Evolutionary conservation across 1,284 basidiomycete genomes (phyloP).

Genomic region (Puccinia horiana): DNA sequence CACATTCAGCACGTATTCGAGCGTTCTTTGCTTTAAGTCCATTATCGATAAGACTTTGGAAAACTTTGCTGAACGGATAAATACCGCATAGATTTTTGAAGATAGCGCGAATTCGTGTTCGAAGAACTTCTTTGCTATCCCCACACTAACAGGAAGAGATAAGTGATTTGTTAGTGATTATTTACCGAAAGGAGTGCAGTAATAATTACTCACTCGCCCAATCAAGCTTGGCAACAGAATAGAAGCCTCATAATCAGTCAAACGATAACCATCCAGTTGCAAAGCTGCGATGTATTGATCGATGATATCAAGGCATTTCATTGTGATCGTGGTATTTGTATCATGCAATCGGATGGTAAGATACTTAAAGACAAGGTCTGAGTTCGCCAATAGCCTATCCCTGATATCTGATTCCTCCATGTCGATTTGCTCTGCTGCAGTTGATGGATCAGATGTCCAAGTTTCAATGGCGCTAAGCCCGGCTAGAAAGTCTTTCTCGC

Average conservation of each 20-base stretch:
- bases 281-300: conserved; percentile 74
- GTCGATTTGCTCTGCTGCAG: conserved; percentile 67
- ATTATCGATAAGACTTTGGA: conserved; percentile 79
- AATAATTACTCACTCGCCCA: conserved; percentile 69
- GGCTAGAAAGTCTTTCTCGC: conserved; percentile 85
- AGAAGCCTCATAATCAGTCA: conserved; percentile 82
- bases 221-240: conserved; percentile 88
- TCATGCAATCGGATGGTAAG: conserved; percentile 85
- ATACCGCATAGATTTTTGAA: conserved; percentile 64
- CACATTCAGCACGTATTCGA: conserved; percentile 79
- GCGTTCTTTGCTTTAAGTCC: conserved; percentile 85
- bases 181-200: background rate
- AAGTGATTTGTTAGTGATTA: conserved; percentile 10
- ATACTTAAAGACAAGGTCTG: conserved; percentile 92
- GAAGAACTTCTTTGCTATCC: conserved; percentile 62
- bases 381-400: conserved; percentile 79
- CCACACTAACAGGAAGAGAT: conserved; percentile 60
- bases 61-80: conserved; percentile 85
- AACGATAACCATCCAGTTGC: conserved; percentile 73
- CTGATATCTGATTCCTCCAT: conserved; percentile 65
- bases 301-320: conserved; percentile 85
- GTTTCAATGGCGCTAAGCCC: conserved; percentile 75
- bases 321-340: conserved; percentile 85
- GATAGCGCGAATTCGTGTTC: conserved; percentile 61
- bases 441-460: conserved; percentile 67